Percentiles rank a stretch among this genome's conserved stretches.
Conservation (phyloP, 2,329 filamentous ascomycete genomes). For the Ophiocordyceps camponoti-floridani region DNA sequence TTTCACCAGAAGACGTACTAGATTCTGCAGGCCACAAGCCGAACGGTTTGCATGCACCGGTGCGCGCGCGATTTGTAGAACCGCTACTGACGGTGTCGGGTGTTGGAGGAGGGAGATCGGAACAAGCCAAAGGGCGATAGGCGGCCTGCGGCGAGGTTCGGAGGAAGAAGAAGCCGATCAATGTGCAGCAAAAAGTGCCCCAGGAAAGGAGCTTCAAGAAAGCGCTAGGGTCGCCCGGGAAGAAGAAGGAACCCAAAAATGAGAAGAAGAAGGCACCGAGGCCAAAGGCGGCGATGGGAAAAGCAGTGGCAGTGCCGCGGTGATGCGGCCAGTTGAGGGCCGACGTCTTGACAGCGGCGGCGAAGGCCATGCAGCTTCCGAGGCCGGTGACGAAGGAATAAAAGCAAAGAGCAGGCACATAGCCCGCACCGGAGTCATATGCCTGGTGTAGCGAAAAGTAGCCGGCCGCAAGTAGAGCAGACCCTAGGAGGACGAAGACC, state of each 20-base stretch:
- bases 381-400: slow-evolving; percentile 75
- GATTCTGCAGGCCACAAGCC: slow-evolving; percentile 25
- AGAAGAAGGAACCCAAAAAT: slow-evolving; percentile 53
- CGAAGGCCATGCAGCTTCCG: slow-evolving; percentile 83
- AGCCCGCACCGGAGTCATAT: slow-evolving; percentile 48
- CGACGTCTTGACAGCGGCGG: slow-evolving; percentile 67
- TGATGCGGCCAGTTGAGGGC: slow-evolving; percentile 85
- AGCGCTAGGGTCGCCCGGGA: slow-evolving; percentile 65
- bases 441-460: slow-evolving; percentile 77
- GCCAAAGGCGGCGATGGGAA: slow-evolving; percentile 83
- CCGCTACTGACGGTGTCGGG: slow-evolving; percentile 11
- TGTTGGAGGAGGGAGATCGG: too few species aligned
- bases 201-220: slow-evolving; percentile 67
- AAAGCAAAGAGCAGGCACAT: slow-evolving; percentile 51
- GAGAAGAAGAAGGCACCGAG: slow-evolving; percentile 96
- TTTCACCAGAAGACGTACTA: too few species aligned
- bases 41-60: background rate
- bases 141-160: slow-evolving; percentile 51
- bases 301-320: slow-evolving; percentile 83
- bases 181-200: slow-evolving; percentile 60
- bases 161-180: slow-evolving; percentile 71
- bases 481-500: slow-evolving; percentile 58
- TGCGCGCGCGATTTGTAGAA: background rate
- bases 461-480: slow-evolving; percentile 53
- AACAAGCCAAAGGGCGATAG: too few species aligned